phyloP scores from a whole-genome alignment of 495 filamentous ascomycete genomes.

The Amorphotheca resinae region DNA sequence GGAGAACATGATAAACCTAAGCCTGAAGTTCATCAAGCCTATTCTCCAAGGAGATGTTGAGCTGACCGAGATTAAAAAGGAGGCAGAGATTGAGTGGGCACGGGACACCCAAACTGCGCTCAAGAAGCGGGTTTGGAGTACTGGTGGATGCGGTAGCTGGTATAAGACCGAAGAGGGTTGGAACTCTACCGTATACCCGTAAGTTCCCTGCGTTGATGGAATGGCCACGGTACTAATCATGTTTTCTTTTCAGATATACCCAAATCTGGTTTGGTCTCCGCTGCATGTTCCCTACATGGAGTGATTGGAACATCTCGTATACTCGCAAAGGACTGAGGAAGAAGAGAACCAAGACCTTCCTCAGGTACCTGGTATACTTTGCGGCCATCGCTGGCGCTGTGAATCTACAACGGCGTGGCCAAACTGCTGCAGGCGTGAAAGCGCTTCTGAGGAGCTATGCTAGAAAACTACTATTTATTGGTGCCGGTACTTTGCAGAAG shows the following conservation, averaged over 20 bases:
- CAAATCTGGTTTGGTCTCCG: conserved; percentile 36
- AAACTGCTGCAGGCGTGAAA: not conserved
- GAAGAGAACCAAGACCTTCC: conserved; percentile 10
- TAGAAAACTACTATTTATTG: conserved; percentile 3
- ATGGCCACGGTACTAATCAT: conserved; percentile 2
- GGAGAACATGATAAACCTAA: conserved; percentile 46
- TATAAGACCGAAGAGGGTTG: conserved; percentile 43
- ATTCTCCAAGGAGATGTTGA: conserved; percentile 32
- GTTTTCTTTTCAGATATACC: conserved; percentile 26
- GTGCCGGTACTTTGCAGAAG: conserved; percentile 2
- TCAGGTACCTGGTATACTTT: not conserved
- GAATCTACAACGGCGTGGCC: not conserved
- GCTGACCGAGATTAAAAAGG: conserved; percentile 31
- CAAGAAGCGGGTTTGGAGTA: conserved; percentile 40
- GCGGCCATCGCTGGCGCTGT: not conserved
- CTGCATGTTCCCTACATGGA: conserved; percentile 45
- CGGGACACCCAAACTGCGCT: conserved; percentile 37
- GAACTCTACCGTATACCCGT: conserved; percentile 51
- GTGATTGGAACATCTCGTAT: conserved; percentile 40
- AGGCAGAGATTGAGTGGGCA: conserved; percentile 43
- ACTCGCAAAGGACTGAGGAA: conserved; percentile 32
- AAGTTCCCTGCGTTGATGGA: conserved; percentile 16
- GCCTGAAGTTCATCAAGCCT: conserved; percentile 37
- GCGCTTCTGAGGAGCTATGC: conserved; percentile 1
- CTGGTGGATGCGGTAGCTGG: conserved; percentile 44